Percentiles rank a stretch among this genome's conserved stretches.
These are phyloP conservation scores for Chenopodium quinoa DNA, from an alignment of 148 eudicot genomes.

Conservation along the genomic window DNA sequence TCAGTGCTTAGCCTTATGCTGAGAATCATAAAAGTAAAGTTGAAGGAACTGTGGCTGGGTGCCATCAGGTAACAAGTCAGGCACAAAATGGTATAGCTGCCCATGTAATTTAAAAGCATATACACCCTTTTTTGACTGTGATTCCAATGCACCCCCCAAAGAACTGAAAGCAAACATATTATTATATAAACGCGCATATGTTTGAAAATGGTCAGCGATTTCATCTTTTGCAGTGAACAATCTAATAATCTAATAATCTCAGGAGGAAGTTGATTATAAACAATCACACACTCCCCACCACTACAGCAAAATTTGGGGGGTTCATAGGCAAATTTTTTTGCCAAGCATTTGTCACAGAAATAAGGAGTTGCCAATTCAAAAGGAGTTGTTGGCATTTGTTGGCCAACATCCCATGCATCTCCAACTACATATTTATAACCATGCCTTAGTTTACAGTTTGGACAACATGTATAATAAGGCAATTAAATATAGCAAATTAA, in stretches of 20 bases:
- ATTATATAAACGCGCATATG: background rate
- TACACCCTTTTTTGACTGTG: background rate
- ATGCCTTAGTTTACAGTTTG: no score
- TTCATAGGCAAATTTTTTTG: slow-evolving; percentile 3
- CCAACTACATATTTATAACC: no score
- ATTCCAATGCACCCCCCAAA: background rate
- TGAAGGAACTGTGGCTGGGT: background rate
- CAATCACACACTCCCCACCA: background rate
- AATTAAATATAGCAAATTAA: no score
- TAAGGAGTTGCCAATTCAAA: background rate
- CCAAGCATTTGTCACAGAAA: background rate
- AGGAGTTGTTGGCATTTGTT: no score
- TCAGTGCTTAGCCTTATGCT: background rate
- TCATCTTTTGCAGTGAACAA: background rate
- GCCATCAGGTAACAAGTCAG: background rate
- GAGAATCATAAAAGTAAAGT: slow-evolving; percentile 12
- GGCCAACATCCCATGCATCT: no score
- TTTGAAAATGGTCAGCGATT: background rate
- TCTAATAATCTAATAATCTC: background rate
- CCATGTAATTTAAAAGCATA: slow-evolving; percentile 12
- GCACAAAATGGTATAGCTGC: background rate
- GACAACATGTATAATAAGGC: no score
- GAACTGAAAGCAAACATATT: slow-evolving; percentile 13
- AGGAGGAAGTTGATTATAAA: background rate
- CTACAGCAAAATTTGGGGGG: background rate